Evolutionary conservation across 1,284 basidiomycete genomes (phyloP).

Genomic region (Agroathelia rolfsii): DNA sequence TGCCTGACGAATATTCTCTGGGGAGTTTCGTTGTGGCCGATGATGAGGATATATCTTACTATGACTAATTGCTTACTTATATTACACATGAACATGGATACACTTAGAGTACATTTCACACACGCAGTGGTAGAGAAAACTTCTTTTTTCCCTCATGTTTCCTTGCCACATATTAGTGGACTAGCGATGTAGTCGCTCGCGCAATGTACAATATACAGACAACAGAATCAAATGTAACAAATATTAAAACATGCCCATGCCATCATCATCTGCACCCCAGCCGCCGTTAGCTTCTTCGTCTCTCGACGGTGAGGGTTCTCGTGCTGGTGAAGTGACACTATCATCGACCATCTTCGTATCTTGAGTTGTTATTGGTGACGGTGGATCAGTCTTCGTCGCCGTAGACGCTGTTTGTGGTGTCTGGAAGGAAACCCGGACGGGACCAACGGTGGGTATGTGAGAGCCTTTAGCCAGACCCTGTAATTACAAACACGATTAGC

Average conservation of each 20-base stretch:
- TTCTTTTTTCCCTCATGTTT: too few relatives aligned
- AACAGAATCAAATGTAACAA: too few relatives aligned
- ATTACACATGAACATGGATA: too few relatives aligned
- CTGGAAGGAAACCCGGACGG: conserved; percentile 59
- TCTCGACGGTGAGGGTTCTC: too few relatives aligned
- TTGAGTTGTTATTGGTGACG: conserved; percentile 12
- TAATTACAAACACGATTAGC: conserved; percentile 9
- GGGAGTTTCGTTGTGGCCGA: conserved; percentile 75
- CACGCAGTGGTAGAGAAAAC: too few relatives aligned
- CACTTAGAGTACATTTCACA: too few relatives aligned
- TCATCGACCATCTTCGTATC: conserved; percentile 3
- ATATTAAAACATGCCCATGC: conserved; percentile 48
- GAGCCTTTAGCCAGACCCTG: conserved; percentile 62
- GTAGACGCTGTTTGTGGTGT: conserved; percentile 24
- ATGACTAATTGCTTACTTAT: conserved; percentile 12
- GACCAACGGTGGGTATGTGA: conserved; percentile 51
- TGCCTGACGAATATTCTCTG: conserved; percentile 52
- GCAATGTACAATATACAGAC: too few relatives aligned
- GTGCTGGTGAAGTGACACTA: too few relatives aligned
- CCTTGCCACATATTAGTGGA: too few relatives aligned
- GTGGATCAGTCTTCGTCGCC: conserved; percentile 10
- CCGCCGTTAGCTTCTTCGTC: conserved; percentile 5
- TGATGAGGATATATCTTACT: conserved; percentile 40
- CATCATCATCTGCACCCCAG: conserved; percentile 20
- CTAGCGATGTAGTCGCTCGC: too few relatives aligned